Conservation (phyloP, 352 stramenopile genomes). For the Hyaloperonospora arabidopsidis region DNA sequence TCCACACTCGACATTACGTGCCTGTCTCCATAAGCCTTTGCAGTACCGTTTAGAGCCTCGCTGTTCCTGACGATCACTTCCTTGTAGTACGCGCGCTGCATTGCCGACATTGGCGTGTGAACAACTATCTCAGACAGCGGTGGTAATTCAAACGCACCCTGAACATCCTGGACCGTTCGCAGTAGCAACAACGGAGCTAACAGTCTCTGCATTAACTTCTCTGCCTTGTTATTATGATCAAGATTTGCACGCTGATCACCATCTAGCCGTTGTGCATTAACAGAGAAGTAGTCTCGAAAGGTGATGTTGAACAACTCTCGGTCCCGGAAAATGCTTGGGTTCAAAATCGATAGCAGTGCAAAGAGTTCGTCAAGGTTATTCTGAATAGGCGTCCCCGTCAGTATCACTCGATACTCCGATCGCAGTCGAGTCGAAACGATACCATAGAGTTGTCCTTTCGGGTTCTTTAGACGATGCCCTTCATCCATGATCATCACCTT, state of each 20-base stretch:
- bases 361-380: constrained; percentile 83
- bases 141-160: constrained; percentile 57
- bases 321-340: constrained; percentile 80
- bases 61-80: constrained; percentile 64
- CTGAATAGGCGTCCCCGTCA: constrained; percentile 85
- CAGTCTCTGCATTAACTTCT: constrained; percentile 50
- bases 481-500: constrained; percentile 78
- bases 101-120: constrained; percentile 63
- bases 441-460: constrained; percentile 45
- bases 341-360: constrained; percentile 66
- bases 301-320: constrained; percentile 40
- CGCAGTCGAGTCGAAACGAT: constrained; percentile 34
- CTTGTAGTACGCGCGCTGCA: constrained; percentile 80
- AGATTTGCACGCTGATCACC: constrained; percentile 18
- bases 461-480: constrained; percentile 86
- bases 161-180: constrained; percentile 60
- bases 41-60: constrained; percentile 40
- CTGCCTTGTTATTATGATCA: constrained; percentile 21
- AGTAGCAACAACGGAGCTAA: constrained; percentile 55
- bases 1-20: constrained; percentile 6
- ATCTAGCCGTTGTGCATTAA: constrained; percentile 47
- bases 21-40: constrained; percentile 24
- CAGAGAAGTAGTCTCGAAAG: constrained; percentile 59
- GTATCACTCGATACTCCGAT: constrained; percentile 43
- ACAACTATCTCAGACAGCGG: constrained; percentile 72